These are phyloP conservation scores for Annulohypoxylon stygium DNA, from an alignment of 495 filamentous ascomycete genomes.

Conservation along the genomic window DNA sequence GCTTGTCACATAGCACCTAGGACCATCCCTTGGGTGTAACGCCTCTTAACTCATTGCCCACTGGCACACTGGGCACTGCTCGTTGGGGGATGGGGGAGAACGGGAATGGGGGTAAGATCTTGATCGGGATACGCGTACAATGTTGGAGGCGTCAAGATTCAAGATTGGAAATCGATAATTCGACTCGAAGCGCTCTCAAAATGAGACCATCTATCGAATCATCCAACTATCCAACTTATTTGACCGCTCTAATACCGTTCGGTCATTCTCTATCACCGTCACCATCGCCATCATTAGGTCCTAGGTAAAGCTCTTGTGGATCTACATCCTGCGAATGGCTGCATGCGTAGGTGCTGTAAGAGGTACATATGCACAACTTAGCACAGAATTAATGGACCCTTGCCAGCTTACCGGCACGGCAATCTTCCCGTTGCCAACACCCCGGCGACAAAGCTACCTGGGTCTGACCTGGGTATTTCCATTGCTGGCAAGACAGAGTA, in stretches of 20 bases:
- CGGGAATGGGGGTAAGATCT: conserved; percentile 1
- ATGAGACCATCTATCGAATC: background rate
- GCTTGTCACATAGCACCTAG: conserved; percentile 23
- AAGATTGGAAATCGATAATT: conserved; percentile 8
- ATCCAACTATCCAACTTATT: conserved; percentile 3
- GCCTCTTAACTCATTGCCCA: background rate
- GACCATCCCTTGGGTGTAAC: conserved; percentile 34
- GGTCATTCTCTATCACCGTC: conserved; percentile 14
- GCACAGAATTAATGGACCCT: conserved; percentile 42
- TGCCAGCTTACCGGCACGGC: conserved; percentile 46
- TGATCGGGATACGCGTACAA: background rate
- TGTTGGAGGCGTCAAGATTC: background rate
- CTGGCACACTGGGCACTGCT: background rate
- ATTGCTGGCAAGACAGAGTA: background rate
- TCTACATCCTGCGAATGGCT: conserved; percentile 40
- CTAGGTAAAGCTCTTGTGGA: conserved; percentile 28
- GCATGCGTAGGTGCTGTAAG: background rate
- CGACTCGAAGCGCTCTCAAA: conserved; percentile 8
- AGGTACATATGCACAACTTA: conserved; percentile 45
- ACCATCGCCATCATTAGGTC: background rate
- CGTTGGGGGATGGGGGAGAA: conserved; percentile 2
- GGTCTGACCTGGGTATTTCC: background rate
- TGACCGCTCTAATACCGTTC: conserved; percentile 28
- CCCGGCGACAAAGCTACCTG: background rate
- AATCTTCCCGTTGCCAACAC: conserved; percentile 39